A percentile compares a stretch with the other conserved stretches of the same genome.
Evolutionary conservation across 305 asterid species (phyloP).

Genomic region (Fraxinus nigra): DNA sequence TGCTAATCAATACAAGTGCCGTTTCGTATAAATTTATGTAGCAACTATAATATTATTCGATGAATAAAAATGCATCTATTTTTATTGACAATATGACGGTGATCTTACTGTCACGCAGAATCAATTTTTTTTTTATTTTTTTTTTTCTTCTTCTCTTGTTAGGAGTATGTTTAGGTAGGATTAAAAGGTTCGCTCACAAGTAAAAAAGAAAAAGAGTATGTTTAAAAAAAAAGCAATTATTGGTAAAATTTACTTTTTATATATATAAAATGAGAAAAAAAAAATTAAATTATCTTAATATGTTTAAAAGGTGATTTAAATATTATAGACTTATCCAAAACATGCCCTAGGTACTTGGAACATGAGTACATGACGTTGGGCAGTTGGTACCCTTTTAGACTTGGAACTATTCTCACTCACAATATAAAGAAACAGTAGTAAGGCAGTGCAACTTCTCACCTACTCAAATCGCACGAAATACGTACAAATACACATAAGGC

Average conservation of each 20-base stretch:
- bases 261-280: too few species aligned
- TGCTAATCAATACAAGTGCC: neutral
- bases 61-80: too few species aligned
- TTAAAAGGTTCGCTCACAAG: neutral
- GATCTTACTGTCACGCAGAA: neutral
- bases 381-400: neutral
- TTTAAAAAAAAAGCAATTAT: too few species aligned
- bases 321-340: conserved; percentile 14
- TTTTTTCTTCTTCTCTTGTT: too few species aligned
- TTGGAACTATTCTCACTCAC: neutral
- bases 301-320: neutral
- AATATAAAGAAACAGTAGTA: conserved; percentile 22
- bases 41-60: neutral
- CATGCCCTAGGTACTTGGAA: conserved; percentile 8
- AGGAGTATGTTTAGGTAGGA: neutral
- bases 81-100: neutral
- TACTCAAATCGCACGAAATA: conserved; percentile 14
- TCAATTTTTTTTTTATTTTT: neutral
- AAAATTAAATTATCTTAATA: neutral
- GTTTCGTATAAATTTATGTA: neutral
- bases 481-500: neutral
- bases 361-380: conserved; percentile 18
- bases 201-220: too few species aligned
- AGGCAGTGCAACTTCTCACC: conserved; percentile 79
- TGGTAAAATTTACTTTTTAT: neutral